phyloP scores from a whole-genome alignment of 2,329 filamentous ascomycete species.

The Alternaria angustiovoidea region DNA sequence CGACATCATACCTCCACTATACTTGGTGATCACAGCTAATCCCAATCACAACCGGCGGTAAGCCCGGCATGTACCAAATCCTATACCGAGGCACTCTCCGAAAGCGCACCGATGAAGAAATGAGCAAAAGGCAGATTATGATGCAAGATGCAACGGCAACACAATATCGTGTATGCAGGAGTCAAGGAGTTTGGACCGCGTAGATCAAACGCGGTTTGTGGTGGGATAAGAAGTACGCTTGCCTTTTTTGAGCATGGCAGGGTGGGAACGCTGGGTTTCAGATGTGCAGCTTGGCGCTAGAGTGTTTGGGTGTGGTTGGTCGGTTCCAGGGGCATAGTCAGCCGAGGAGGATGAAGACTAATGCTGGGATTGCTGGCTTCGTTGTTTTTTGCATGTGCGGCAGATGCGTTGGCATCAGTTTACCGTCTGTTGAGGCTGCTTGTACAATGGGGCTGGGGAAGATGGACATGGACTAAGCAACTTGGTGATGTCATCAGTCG shows the following conservation, averaged over 20 bases:
- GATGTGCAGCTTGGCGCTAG: slow-evolving; percentile 9
- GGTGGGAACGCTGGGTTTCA: slow-evolving; percentile 9
- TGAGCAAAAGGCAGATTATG: neutral
- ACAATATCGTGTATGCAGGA: slow-evolving; percentile 9
- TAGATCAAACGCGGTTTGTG: slow-evolving; percentile 19
- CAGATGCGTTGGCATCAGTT: neutral
- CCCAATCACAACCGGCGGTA: neutral
- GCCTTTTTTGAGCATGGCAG: slow-evolving; percentile 1
- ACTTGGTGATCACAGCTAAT: neutral
- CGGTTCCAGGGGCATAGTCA: neutral
- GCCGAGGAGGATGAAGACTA: neutral
- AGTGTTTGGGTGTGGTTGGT: slow-evolving; percentile 15
- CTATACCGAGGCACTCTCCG: neutral
- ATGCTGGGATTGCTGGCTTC: neutral
- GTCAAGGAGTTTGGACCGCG: slow-evolving; percentile 4
- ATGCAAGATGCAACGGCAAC: slow-evolving; percentile 1
- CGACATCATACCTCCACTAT: neutral
- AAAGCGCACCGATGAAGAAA: neutral
- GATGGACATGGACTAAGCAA: neutral
- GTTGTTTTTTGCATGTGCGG: neutral
- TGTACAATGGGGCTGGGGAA: neutral
- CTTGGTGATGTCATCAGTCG: slow-evolving; percentile 3
- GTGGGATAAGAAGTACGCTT: neutral
- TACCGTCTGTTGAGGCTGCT: neutral
- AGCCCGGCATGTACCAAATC: neutral